phyloP scores from a whole-genome alignment of 345 rosid genomes.

The Citrus maxima region DNA sequence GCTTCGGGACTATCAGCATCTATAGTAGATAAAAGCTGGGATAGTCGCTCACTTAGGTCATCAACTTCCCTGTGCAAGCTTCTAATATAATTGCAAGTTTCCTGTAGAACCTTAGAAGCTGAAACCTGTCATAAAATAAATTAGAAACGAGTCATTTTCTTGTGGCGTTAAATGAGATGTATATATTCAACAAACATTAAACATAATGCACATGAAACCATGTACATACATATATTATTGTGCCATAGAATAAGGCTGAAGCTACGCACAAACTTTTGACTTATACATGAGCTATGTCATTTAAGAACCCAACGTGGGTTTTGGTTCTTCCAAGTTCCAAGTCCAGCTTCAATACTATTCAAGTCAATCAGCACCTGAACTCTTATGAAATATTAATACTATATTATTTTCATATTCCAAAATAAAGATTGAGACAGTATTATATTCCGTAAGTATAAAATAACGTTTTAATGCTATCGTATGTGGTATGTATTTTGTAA shows the following conservation, averaged over 20 bases:
- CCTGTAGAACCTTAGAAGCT: conserved; percentile 87
- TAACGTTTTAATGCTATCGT: no score
- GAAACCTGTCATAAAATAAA: conserved; percentile 47
- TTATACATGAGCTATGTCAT: not conserved
- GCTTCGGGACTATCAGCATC: conserved; percentile 93
- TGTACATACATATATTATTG: not conserved
- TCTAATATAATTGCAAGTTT: conserved; percentile 91
- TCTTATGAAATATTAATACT: no score
- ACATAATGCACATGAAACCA: conserved; percentile 1
- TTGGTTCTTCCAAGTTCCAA: conserved; percentile 12
- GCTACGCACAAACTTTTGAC: conserved; percentile 16
- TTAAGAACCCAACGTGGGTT: conserved; percentile 9
- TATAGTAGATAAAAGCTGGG: conserved; percentile 76
- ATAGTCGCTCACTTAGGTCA: conserved; percentile 82
- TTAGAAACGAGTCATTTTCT: conserved; percentile 1
- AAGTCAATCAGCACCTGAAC: conserved; percentile 24
- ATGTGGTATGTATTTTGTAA: no score
- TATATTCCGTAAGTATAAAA: no score
- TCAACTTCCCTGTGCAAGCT: conserved; percentile 85
- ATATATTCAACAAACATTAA: not conserved
- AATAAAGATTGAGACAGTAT: no score
- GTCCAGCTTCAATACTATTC: conserved; percentile 21
- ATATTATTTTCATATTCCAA: no score
- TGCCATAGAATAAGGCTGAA: conserved; percentile 13
- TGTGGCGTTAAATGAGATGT: not conserved